Percentiles rank a stretch among this genome's conserved stretches.
Conservation (phyloP, 768 basidiomycete species). For the Leccinum arenicola region DNA sequence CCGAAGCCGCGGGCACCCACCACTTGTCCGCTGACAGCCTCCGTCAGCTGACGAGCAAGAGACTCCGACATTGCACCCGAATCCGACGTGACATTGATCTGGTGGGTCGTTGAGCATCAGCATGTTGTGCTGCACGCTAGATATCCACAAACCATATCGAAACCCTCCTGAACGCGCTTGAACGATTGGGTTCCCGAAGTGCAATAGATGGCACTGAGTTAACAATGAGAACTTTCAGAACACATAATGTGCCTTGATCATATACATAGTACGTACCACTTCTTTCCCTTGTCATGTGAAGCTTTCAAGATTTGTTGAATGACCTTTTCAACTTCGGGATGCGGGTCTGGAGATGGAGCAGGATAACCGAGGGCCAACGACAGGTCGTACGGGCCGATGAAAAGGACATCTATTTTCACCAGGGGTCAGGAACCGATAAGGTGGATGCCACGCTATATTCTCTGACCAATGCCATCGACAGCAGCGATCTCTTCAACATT, state of each 20-base stretch:
- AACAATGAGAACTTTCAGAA: background rate
- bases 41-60: conserved; percentile 20
- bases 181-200: conserved; percentile 43
- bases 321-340: conserved; percentile 58
- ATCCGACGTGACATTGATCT: conserved; percentile 53
- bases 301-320: conserved; percentile 52
- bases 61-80: conserved; percentile 42
- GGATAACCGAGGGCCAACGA: conserved; percentile 61
- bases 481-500: conserved; percentile 58
- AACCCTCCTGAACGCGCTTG: conserved; percentile 46
- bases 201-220: conserved; percentile 46
- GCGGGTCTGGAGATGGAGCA: conserved; percentile 60
- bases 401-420: conserved; percentile 43
- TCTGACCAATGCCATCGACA: conserved; percentile 60
- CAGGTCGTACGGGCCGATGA: conserved; percentile 69
- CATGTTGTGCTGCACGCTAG: background rate
- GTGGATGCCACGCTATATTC: background rate
- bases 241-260: background rate
- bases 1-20: conserved; percentile 3
- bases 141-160: conserved; percentile 43
- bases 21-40: conserved; percentile 18
- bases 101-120: background rate
- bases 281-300: conserved; percentile 56
- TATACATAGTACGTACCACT: conserved; percentile 45
- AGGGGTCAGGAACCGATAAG: background rate